phyloP scores from a whole-genome alignment of 257 asterid genomes.

The Verbena officinalis region DNA sequence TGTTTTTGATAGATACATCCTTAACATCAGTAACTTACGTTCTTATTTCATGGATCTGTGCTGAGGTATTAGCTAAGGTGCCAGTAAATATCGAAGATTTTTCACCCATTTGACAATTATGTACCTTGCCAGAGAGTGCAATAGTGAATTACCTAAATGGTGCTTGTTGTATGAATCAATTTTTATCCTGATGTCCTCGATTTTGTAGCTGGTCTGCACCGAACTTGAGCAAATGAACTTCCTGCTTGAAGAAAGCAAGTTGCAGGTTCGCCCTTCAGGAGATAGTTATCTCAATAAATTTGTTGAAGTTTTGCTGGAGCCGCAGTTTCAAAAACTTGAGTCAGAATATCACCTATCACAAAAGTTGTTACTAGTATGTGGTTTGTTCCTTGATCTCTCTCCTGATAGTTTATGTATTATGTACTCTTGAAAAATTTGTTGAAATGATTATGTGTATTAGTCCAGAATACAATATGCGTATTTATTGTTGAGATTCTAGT shows the following conservation, averaged over 20 bases:
- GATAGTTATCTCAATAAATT: constrained; percentile 45
- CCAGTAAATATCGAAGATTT: constrained; percentile 18
- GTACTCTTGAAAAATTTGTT: not conserved
- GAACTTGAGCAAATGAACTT: constrained; percentile 49
- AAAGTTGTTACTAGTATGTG: constrained; percentile 52
- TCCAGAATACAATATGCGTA: not conserved
- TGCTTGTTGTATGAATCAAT: not conserved
- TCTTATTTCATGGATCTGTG: not conserved
- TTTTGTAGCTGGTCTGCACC: constrained; percentile 44
- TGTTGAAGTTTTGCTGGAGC: constrained; percentile 56
- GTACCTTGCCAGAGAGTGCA: not conserved
- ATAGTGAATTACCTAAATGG: not conserved
- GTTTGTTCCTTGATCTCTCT: constrained; percentile 27
- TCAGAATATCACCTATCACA: constrained; percentile 66
- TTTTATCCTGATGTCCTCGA: constrained; percentile 27
- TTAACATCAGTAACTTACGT: constrained; percentile 2
- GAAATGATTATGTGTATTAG: constrained; percentile 14
- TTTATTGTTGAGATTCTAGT: not conserved
- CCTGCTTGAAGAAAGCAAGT: constrained; percentile 37
- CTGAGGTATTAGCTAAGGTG: constrained; percentile 7
- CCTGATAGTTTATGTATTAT: constrained; percentile 16
- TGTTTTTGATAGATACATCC: constrained; percentile 17
- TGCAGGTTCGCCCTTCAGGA: constrained; percentile 38
- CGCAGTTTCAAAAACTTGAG: constrained; percentile 59
- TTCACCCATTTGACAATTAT: constrained; percentile 4